Evolutionary conservation across 768 basidiomycete genomes (phyloP).

Genomic region (Myochromella boudieri): DNA sequence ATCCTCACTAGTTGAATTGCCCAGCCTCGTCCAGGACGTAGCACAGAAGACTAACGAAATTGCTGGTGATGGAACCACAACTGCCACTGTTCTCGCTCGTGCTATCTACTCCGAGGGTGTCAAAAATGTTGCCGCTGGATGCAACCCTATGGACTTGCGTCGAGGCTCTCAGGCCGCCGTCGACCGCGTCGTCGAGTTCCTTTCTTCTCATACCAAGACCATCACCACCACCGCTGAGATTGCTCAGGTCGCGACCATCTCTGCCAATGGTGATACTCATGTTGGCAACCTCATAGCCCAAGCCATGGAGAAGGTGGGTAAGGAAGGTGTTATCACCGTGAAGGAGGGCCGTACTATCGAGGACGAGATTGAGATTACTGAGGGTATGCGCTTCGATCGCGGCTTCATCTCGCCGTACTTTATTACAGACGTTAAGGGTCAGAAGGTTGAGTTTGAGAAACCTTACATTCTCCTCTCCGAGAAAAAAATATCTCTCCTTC

Average conservation of each 20-base stretch:
- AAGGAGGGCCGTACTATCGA: conserved; percentile 98
- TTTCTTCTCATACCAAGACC: conserved; percentile 84
- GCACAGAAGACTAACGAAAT: conserved; percentile 96
- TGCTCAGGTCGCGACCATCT: conserved; percentile 98
- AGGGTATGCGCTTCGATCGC: conserved; percentile 99
- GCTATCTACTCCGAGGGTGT: conserved; percentile 99
- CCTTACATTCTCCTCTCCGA: conserved; percentile 91
- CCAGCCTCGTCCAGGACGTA: conserved; percentile 90
- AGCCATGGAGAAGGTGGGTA: conserved; percentile 99
- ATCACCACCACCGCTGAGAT: conserved; percentile 98
- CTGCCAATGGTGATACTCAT: conserved; percentile 78
- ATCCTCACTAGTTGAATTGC: neutral
- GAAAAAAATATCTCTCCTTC: conserved; percentile 95
- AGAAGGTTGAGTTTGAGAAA: conserved; percentile 97
- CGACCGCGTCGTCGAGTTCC: conserved; percentile 89
- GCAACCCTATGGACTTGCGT: conserved; percentile 99
- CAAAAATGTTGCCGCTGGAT: conserved; percentile 98
- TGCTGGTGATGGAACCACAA: conserved; percentile 98
- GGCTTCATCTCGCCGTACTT: conserved; percentile 99
- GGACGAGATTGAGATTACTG: conserved; percentile 98
- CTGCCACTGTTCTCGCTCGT: conserved; percentile 93
- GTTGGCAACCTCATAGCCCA: conserved; percentile 94
- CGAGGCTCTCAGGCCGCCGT: conserved; percentile 98
- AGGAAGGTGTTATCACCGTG: conserved; percentile 99
- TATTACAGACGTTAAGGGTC: conserved; percentile 95